Evolutionary conservation across 2,329 filamentous ascomycete species (phyloP).

Genomic region (Stachybotrys elegans): DNA sequence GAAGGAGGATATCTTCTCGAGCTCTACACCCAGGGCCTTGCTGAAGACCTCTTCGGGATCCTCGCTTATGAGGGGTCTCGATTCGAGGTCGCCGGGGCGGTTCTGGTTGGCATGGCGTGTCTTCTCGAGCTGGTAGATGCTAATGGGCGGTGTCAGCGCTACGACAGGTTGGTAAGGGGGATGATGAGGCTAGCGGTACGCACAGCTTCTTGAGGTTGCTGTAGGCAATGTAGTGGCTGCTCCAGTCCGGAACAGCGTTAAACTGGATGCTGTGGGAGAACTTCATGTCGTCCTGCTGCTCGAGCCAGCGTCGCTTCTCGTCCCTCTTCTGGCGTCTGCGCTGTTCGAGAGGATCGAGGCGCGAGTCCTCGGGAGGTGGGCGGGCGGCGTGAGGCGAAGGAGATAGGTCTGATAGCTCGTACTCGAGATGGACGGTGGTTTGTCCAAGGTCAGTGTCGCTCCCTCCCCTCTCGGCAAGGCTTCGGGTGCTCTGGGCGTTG

Average conservation of each 20-base stretch:
- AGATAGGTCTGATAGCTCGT: slow-evolving; percentile 38
- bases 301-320: slow-evolving; percentile 65
- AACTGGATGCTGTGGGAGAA: slow-evolving; percentile 99
- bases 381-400: no score
- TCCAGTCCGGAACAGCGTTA: slow-evolving; percentile 99
- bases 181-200: no score
- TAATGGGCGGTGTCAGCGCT: no score
- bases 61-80: slow-evolving; percentile 71
- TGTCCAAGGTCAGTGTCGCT: slow-evolving; percentile 13
- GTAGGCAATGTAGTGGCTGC: slow-evolving; percentile 94
- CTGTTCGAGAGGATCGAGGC: slow-evolving; percentile 26
- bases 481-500: slow-evolving; percentile 16
- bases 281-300: slow-evolving; percentile 87
- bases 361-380: no score
- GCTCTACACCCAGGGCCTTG: slow-evolving; percentile 76
- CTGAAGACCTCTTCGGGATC: slow-evolving; percentile 80
- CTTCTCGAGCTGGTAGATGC: slow-evolving; percentile 94
- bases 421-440: slow-evolving; percentile 17
- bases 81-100: slow-evolving; percentile 67
- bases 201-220: slow-evolving; percentile 98
- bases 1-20: slow-evolving; percentile 92
- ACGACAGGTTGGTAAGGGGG: no score
- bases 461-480: slow-evolving; percentile 31
- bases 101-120: slow-evolving; percentile 65
- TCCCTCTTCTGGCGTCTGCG: slow-evolving; percentile 40